phyloP scores from a whole-genome alignment of 2,329 filamentous ascomycete species.

The Venturia aucupariae region DNA sequence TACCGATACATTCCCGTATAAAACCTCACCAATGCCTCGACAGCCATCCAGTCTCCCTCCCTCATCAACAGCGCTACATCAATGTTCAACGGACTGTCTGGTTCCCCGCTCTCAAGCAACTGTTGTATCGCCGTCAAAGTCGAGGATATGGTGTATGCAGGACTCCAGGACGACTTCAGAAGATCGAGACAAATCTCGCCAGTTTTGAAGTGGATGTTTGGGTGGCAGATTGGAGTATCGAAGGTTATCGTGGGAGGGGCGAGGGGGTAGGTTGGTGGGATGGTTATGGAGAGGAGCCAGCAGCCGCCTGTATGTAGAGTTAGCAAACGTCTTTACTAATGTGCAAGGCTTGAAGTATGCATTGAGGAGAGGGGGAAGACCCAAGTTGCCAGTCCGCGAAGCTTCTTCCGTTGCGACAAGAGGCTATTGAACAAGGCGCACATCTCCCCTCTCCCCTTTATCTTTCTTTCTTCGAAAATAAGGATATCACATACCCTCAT shows the following conservation, averaged over 20 bases:
- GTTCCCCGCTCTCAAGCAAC: constrained; percentile 58
- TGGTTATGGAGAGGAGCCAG: constrained; percentile 70
- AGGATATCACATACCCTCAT: constrained; percentile 41
- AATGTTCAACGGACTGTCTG: constrained; percentile 69
- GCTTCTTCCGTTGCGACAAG: neutral
- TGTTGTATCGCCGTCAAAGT: constrained; percentile 64
- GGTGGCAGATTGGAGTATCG: constrained; percentile 74
- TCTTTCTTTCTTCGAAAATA: neutral
- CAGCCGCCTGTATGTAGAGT: constrained; percentile 48
- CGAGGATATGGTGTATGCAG: constrained; percentile 71
- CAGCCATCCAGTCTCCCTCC: constrained; percentile 58
- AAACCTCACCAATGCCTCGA: constrained; percentile 60
- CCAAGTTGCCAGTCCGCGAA: neutral
- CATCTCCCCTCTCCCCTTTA: neutral
- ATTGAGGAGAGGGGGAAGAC: neutral
- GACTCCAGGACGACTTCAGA: constrained; percentile 68
- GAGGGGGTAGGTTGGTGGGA: constrained; percentile 72
- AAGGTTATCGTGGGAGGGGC: constrained; percentile 71
- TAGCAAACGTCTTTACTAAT: neutral
- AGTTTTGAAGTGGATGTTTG: constrained; percentile 59
- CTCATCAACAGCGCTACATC: constrained; percentile 65
- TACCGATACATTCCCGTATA: constrained; percentile 46
- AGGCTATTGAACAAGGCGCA: neutral
- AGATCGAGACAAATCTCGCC: constrained; percentile 95
- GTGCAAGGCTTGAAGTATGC: neutral